phyloP scores from a whole-genome alignment of 345 rosid genomes.

The Punica granatum region DNA sequence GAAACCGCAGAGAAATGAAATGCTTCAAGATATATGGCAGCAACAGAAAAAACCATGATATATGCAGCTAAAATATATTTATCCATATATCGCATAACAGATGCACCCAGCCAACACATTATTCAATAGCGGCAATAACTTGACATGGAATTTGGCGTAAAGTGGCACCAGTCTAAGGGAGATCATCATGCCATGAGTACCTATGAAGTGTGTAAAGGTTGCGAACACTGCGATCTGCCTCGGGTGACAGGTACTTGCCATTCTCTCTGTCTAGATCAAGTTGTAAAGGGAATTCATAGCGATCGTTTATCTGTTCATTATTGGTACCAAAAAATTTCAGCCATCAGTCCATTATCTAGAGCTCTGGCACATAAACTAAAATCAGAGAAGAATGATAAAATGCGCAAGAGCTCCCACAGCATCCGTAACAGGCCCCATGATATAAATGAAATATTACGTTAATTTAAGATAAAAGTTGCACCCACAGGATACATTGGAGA shows the following conservation, averaged over 20 bases:
- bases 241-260: slow-evolving; percentile 41
- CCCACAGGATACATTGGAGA: no score
- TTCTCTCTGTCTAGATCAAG: slow-evolving; percentile 45
- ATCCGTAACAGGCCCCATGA: not conserved
- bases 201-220: slow-evolving; percentile 46
- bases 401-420: not conserved
- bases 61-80: not conserved
- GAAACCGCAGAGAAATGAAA: not conserved
- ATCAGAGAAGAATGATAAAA: not conserved
- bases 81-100: not conserved
- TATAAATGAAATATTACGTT: no score
- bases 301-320: slow-evolving; percentile 35
- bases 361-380: not conserved
- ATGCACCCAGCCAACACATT: not conserved
- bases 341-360: not conserved
- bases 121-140: not conserved
- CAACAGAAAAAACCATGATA: not conserved
- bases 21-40: not conserved
- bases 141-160: not conserved
- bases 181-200: slow-evolving; percentile 9
- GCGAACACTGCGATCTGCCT: slow-evolving; percentile 37
- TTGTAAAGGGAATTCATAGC: slow-evolving; percentile 48
- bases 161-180: not conserved
- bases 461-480: not conserved
- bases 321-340: not conserved